Percentiles rank a stretch among this genome's conserved stretches.
phyloP scores from a whole-genome alignment of 2,329 filamentous ascomycete genomes.

The Nemania sp. region DNA sequence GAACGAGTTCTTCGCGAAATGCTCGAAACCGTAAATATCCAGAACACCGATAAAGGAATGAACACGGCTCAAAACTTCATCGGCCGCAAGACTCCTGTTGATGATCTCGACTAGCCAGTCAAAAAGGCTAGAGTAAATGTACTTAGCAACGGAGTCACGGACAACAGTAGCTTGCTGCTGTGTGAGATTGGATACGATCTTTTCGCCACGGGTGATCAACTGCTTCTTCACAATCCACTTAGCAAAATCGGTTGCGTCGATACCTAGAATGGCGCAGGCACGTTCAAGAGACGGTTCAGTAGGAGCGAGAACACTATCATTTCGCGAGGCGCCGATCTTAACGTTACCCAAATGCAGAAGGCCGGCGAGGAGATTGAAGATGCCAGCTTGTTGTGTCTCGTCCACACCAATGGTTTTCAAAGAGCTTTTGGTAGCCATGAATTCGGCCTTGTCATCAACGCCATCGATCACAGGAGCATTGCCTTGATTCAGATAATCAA shows the following conservation, averaged over 20 bases:
- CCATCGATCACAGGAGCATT: slow-evolving; percentile 89
- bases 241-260: slow-evolving; percentile 82
- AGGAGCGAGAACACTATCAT: slow-evolving; percentile 79
- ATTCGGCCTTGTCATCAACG: slow-evolving; percentile 94
- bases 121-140: slow-evolving; percentile 96
- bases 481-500: slow-evolving; percentile 95
- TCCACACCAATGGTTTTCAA: slow-evolving; percentile 85
- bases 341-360: slow-evolving; percentile 94
- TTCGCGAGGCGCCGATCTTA: slow-evolving; percentile 89
- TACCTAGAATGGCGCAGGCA: slow-evolving; percentile 84
- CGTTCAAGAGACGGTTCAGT: slow-evolving; percentile 80
- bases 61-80: slow-evolving; percentile 81
- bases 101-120: slow-evolving; percentile 99
- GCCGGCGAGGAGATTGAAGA: slow-evolving; percentile 89
- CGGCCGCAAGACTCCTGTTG: slow-evolving; percentile 86
- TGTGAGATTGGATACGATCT: slow-evolving; percentile 93
- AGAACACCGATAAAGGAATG: slow-evolving; percentile 94
- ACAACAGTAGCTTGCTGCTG: slow-evolving; percentile 94
- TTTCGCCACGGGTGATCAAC: slow-evolving; percentile 91
- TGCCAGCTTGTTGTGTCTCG: slow-evolving; percentile 72
- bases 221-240: slow-evolving; percentile 99
- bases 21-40: slow-evolving; percentile 99
- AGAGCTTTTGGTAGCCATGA: slow-evolving; percentile 83
- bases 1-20: slow-evolving; percentile 99
- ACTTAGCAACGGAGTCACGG: slow-evolving; percentile 96